Base-by-base conservation (phyloP, 441 rosid species). In the Manihot esculenta region DNA sequence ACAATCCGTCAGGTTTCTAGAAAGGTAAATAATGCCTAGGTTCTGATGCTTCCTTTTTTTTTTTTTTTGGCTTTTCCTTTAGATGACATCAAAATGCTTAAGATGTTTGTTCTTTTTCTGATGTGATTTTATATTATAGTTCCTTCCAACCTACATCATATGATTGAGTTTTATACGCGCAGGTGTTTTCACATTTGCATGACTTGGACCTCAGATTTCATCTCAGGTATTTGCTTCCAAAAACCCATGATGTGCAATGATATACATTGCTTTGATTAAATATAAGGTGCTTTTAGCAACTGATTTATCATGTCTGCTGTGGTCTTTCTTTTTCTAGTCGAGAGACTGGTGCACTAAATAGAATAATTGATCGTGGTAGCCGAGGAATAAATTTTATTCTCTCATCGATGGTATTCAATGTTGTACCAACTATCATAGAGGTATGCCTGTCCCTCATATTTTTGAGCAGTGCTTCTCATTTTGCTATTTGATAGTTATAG, bases 341-440 rank as follows among this genome's bases (percentile, higher is more conserved):
- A 76, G 95, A 95, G 84, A 92, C 97, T 15, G 96, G 99, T 38
- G 99, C 89, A 24, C 74, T 95, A 74, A 91, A 79, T 77, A 85
- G 98, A 82, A 84, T 85, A 66, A 92, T 92, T 23, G 99, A 95
- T 74, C 96, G 93, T 62, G 97, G 99, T 69, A 91, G 98, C 84
- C 87, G 94, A 7, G 99, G 91, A 12, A 88, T 95, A 33, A 95
- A 91, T 79, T 89, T 92, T 55, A 88, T 95, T 42, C 91, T 95
- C 69, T 89, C 98, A 0, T 79, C 99, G 63, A 85, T 30, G 35
- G 35, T 30, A 4, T 30, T 30, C 35, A 30, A 30, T 30, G 4
- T 30, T 30, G 35, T 30, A 30, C 35, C 35, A 30, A 4, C 35
- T 30, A 4, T 30, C 35, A 1, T 30, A 30, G 35, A 30, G 2